Conservation (phyloP, 73 alveolate species). For the Paramecium sexaurelia region DNA sequence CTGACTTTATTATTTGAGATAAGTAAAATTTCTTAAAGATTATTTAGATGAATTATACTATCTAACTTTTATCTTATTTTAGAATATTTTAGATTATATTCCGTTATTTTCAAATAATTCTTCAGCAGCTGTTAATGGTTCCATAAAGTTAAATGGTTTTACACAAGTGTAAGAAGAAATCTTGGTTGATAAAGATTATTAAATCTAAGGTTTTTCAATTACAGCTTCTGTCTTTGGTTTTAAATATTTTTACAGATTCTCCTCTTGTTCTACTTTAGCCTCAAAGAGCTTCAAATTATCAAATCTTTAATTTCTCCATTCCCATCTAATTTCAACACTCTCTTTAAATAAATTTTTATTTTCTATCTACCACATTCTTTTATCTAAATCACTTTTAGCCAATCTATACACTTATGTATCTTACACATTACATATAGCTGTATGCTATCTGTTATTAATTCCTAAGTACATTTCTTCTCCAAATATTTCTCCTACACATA, state of each 20-base stretch:
- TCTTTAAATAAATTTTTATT: not conserved
- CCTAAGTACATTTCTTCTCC: conserved; percentile 14
- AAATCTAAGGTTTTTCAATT: not conserved
- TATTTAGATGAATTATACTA: not conserved
- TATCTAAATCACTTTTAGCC: conserved; percentile 30
- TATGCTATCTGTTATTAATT: not conserved
- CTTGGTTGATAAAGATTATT: not conserved
- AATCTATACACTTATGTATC: conserved; percentile 16
- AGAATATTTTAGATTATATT: not conserved
- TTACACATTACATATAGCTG: not conserved
- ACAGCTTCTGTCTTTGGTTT: not conserved
- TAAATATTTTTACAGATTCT: not conserved
- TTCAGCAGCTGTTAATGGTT: not conserved
- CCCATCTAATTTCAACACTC: not conserved
- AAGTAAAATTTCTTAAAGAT: not conserved
- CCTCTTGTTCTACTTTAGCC: not conserved
- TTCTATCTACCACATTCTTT: conserved; percentile 28
- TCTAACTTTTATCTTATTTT: not conserved
- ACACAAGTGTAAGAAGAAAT: not conserved
- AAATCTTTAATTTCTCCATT: not conserved
- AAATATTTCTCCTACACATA: conserved; percentile 28
- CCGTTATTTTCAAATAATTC: not conserved
- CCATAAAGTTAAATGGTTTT: conserved; percentile 42
- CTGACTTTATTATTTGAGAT: not conserved
- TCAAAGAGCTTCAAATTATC: not conserved